Conservation (phyloP, 2,329 filamentous ascomycete species). For the Paracorniculantispora psalliotae region DNA sequence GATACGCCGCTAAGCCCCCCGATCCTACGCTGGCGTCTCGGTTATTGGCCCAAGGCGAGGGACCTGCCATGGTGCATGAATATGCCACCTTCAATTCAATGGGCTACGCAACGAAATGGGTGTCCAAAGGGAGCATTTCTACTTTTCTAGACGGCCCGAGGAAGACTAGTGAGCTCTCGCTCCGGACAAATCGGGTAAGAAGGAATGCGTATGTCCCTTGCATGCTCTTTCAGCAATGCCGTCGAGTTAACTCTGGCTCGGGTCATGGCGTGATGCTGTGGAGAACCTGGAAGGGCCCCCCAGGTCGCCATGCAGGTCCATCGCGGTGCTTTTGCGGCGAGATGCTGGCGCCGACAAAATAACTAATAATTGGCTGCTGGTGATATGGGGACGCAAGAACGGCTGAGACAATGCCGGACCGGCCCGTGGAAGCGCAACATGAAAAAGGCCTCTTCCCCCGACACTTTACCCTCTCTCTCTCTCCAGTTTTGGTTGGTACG, state of each 20-base stretch:
- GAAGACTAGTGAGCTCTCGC: background rate
- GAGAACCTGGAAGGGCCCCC: background rate
- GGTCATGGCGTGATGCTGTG: background rate
- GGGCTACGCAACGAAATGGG: background rate
- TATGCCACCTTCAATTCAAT: background rate
- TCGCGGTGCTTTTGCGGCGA: slow-evolving; percentile 9
- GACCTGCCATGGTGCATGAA: background rate
- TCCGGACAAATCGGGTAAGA: background rate
- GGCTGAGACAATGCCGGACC: background rate
- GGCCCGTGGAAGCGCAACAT: background rate
- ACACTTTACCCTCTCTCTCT: background rate
- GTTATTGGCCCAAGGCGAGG: background rate
- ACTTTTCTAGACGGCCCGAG: background rate
- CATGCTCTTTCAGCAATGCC: background rate
- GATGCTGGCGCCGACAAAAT: background rate
- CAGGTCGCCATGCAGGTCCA: background rate
- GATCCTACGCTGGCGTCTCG: background rate
- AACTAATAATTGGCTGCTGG: background rate
- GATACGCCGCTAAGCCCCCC: background rate
- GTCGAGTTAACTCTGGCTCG: background rate
- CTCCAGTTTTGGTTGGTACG: background rate
- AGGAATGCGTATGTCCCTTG: background rate
- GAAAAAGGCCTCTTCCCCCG: background rate
- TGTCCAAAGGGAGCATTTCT: background rate
- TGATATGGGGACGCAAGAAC: background rate